phyloP scores from a whole-genome alignment of 2,329 filamentous ascomycete species.

The Colletotrichum shisoi region DNA sequence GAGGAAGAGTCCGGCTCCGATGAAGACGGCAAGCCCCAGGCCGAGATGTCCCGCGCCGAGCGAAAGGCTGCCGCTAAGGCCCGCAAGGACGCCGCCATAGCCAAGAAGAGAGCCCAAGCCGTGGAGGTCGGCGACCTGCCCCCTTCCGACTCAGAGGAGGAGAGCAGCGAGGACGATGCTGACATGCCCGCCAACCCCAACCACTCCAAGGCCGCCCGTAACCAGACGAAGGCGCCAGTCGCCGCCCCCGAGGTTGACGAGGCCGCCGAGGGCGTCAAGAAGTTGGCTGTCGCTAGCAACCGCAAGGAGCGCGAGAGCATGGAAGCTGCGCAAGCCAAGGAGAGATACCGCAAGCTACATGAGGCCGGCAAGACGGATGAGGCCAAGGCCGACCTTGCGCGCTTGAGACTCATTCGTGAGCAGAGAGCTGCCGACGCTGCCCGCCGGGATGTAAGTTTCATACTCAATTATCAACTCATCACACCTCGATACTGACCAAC shows the following conservation, averaged over 20 bases:
- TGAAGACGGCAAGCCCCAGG: constrained; percentile 59
- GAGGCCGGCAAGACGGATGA: constrained; percentile 97
- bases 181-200: constrained; percentile 89
- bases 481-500: constrained; percentile 1
- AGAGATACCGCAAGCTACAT: constrained; percentile 89
- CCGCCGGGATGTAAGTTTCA: constrained; percentile 74
- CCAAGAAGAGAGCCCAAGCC: constrained; percentile 72
- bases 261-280: constrained; percentile 64
- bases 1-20: constrained; percentile 59
- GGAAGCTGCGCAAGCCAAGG: constrained; percentile 86
- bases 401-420: constrained; percentile 82
- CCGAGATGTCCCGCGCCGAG: constrained; percentile 77
- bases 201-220: constrained; percentile 78
- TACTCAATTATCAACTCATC: neutral
- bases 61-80: constrained; percentile 88
- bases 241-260: constrained; percentile 54
- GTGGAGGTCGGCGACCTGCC: constrained; percentile 88
- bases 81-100: constrained; percentile 87
- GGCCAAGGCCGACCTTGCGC: constrained; percentile 86
- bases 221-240: constrained; percentile 59
- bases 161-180: constrained; percentile 60
- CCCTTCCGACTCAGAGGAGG: constrained; percentile 71
- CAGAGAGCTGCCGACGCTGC: constrained; percentile 84
- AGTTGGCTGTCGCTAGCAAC: constrained; percentile 58
- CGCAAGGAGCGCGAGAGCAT: constrained; percentile 74